phyloP scores from a whole-genome alignment of 2,329 filamentous ascomycete genomes.

The Verticillium tricorpus region DNA sequence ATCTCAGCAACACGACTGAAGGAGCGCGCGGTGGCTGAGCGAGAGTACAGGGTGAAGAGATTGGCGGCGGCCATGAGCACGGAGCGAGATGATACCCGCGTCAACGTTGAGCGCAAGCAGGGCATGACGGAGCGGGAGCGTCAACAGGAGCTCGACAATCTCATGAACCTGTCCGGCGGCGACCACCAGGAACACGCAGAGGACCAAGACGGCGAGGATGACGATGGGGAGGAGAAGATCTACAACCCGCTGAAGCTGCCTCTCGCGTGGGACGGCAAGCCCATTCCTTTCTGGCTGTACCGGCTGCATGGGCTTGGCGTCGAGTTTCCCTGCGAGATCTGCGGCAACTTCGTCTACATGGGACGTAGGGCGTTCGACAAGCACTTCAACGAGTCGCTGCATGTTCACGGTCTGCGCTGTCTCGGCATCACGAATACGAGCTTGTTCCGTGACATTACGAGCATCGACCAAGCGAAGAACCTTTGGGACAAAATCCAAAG shows the following conservation, averaged over 20 bases:
- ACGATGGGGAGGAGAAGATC: slow-evolving; percentile 79
- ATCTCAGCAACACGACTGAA: slow-evolving; percentile 60
- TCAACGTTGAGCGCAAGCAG: slow-evolving; percentile 93
- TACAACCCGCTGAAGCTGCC: slow-evolving; percentile 97
- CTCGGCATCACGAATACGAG: slow-evolving; percentile 88
- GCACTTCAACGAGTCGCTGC: slow-evolving; percentile 91
- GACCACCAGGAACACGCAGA: slow-evolving; percentile 31
- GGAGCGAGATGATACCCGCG: slow-evolving; percentile 81
- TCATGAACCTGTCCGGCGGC: slow-evolving; percentile 53
- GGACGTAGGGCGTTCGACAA: slow-evolving; percentile 94
- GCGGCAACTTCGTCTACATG: slow-evolving; percentile 99
- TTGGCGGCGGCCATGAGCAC: slow-evolving; percentile 79
- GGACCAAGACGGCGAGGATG: slow-evolving; percentile 64
- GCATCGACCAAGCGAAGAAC: slow-evolving; percentile 81
- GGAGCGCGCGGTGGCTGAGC: slow-evolving; percentile 84
- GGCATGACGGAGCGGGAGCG: slow-evolving; percentile 97
- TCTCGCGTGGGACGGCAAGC: slow-evolving; percentile 96
- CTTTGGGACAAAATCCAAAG: slow-evolving; percentile 92
- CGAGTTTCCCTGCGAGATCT: slow-evolving; percentile 94
- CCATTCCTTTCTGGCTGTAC: slow-evolving; percentile 98
- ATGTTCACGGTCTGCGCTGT: slow-evolving; percentile 91
- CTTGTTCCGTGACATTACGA: slow-evolving; percentile 89
- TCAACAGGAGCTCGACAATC: slow-evolving; percentile 85
- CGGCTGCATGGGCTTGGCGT: slow-evolving; percentile 92
- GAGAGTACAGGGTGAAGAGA: slow-evolving; percentile 78